These are phyloP conservation scores for Leishmania amazonensis DNA, from an alignment of 208 protist genomes.

Conservation along the genomic window DNA sequence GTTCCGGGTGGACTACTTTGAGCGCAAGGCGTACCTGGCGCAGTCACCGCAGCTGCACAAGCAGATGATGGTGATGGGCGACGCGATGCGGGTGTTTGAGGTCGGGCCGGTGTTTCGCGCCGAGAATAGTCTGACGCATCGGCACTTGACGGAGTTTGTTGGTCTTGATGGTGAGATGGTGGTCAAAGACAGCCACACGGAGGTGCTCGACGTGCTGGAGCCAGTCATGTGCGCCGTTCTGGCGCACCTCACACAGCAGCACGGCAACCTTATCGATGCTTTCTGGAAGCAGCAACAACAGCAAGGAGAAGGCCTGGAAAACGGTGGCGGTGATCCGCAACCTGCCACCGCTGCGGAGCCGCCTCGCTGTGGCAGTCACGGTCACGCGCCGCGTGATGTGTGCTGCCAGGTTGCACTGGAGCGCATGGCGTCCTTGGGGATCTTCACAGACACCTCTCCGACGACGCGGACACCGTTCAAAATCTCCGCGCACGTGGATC, in stretches of 20 bases:
- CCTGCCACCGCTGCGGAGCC: neutral
- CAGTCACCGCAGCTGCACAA: conserved; percentile 99
- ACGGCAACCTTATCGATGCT: conserved; percentile 13
- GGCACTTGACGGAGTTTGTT: conserved; percentile 99
- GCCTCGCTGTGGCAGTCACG: neutral
- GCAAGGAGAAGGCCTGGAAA: neutral
- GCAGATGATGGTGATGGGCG: conserved; percentile 97
- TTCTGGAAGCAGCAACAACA: conserved; percentile 19
- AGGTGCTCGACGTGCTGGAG: conserved; percentile 96
- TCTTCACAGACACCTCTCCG: conserved; percentile 1
- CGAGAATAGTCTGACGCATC: conserved; percentile 98
- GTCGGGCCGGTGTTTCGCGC: conserved; percentile 98
- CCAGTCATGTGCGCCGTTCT: conserved; percentile 95
- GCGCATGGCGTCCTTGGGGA: conserved; percentile 3
- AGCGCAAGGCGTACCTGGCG: conserved; percentile 92
- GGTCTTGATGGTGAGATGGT: conserved; percentile 99
- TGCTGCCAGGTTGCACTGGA: conserved; percentile 25
- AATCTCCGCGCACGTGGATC: neutral
- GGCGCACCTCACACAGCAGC: conserved; percentile 55
- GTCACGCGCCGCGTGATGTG: conserved; percentile 10
- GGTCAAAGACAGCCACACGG: conserved; percentile 96
- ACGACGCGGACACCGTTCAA: neutral
- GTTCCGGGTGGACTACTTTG: conserved; percentile 84
- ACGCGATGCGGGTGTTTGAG: conserved; percentile 95
- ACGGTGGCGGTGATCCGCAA: neutral